phyloP scores from a whole-genome alignment of 192 early-diverging fungal species.

The Gigaspora rosea region DNA sequence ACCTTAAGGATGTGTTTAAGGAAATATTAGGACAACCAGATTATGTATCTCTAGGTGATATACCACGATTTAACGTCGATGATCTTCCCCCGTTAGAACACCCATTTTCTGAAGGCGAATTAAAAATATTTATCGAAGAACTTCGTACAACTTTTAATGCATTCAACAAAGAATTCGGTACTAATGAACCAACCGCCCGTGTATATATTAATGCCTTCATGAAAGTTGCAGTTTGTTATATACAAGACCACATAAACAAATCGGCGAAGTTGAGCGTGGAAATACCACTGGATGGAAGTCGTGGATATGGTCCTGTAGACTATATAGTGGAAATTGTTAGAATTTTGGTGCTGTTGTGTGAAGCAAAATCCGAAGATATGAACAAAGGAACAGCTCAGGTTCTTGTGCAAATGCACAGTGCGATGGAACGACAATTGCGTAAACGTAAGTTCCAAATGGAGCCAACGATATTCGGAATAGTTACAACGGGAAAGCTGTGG shows the following conservation, averaged over 20 bases:
- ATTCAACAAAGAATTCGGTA: conserved; percentile 16
- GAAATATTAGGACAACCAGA: conserved; percentile 15
- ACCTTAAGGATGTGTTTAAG: conserved; percentile 14
- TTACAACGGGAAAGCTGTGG: no score
- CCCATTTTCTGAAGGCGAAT: conserved; percentile 9
- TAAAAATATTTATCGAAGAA: conserved; percentile 14
- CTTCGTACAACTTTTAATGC: conserved; percentile 11
- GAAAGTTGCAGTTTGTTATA: conserved; percentile 7
- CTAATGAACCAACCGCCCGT: not conserved
- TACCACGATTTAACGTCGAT: conserved; percentile 21
- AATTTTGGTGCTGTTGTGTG: conserved; percentile 25
- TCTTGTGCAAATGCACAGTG: conserved; percentile 34
- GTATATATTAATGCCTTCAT: conserved; percentile 28
- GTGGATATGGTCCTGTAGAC: conserved; percentile 28
- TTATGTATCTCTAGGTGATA: conserved; percentile 6
- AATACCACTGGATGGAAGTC: conserved; percentile 29
- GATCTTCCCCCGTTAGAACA: conserved; percentile 14
- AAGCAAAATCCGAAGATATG: conserved; percentile 29
- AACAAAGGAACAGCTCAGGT: conserved; percentile 29
- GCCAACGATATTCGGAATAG: no score
- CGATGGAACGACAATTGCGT: no score
- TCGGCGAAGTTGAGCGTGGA: conserved; percentile 6
- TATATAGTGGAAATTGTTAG: conserved; percentile 21
- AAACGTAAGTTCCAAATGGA: no score
- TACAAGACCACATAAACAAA: conserved; percentile 23